phyloP scores from a whole-genome alignment of 805 yeast genomes.

The Wickerhamiella musiphila region DNA sequence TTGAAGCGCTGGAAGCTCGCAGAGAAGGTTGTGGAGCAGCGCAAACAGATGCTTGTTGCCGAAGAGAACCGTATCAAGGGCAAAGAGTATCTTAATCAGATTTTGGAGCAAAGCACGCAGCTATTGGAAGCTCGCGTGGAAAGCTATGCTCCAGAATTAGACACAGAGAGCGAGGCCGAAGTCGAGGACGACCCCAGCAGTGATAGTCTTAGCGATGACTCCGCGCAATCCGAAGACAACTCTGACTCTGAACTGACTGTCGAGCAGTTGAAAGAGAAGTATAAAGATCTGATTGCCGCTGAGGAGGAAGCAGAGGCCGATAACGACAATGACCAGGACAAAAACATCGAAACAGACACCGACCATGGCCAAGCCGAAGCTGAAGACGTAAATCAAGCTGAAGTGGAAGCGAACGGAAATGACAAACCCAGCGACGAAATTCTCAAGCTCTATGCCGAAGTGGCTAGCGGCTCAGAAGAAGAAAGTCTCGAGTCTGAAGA shows the following conservation, averaged over 20 bases:
- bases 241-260: conserved; percentile 35
- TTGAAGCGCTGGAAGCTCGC: conserved; percentile 85
- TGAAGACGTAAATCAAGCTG: conserved; percentile 20
- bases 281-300: conserved; percentile 25
- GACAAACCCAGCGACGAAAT: conserved; percentile 8
- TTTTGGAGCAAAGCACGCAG: conserved; percentile 81
- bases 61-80: conserved; percentile 67
- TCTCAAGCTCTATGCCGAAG: conserved; percentile 12
- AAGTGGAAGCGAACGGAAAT: neutral
- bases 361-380: conserved; percentile 14
- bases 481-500: conserved; percentile 14
- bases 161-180: conserved; percentile 8
- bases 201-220: conserved; percentile 16
- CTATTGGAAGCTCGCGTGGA: conserved; percentile 70
- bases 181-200: conserved; percentile 23
- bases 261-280: conserved; percentile 39
- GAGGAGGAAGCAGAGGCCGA: conserved; percentile 2
- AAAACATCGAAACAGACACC: no score
- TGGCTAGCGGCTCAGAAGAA: conserved; percentile 14
- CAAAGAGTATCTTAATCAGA: conserved; percentile 70
- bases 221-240: conserved; percentile 18
- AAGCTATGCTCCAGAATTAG: conserved; percentile 12
- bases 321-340: conserved; percentile 3
- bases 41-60: conserved; percentile 44
- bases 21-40: conserved; percentile 55